Conservation (phyloP, 257 asterid species). For the Leptodermis oblonga region DNA sequence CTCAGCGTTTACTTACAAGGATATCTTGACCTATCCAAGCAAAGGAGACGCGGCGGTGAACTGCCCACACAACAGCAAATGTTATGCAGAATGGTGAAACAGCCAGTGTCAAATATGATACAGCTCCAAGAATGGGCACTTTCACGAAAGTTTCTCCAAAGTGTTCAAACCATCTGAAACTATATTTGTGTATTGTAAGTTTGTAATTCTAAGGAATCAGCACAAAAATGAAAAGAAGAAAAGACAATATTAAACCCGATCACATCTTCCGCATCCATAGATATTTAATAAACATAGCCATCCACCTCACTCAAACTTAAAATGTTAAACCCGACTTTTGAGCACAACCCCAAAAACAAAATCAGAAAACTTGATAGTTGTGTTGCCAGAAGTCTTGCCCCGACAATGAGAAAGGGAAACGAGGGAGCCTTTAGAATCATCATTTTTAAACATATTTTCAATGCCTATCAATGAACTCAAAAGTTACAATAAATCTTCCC, state of each 20-base stretch:
- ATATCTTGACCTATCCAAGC: conserved; percentile 99
- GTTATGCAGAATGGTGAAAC: conserved; percentile 87
- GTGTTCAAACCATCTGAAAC: conserved; percentile 89
- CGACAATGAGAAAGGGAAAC: background rate
- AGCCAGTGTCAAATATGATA: conserved; percentile 73
- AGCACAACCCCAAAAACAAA: conserved; percentile 5
- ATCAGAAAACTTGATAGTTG: background rate
- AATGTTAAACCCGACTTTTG: background rate
- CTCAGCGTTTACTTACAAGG: conserved; percentile 54
- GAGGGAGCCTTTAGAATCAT: background rate
- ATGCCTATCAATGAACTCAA: background rate
- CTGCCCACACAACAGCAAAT: conserved; percentile 92
- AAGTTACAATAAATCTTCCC: background rate
- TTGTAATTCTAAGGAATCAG: conserved; percentile 21
- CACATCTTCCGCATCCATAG: background rate
- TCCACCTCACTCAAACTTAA: conserved; percentile 2
- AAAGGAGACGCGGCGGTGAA: conserved; percentile 60
- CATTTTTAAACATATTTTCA: too few relatives aligned
- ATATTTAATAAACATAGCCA: background rate
- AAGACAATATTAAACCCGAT: background rate
- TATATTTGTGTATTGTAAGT: conserved; percentile 36
- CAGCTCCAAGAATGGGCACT: conserved; percentile 83
- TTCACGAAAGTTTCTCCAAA: conserved; percentile 64
- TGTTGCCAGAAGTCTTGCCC: background rate
- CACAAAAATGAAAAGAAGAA: background rate